Evolutionary conservation across 345 rosid genomes (phyloP).

Genomic region (Garcia nutans): DNA sequence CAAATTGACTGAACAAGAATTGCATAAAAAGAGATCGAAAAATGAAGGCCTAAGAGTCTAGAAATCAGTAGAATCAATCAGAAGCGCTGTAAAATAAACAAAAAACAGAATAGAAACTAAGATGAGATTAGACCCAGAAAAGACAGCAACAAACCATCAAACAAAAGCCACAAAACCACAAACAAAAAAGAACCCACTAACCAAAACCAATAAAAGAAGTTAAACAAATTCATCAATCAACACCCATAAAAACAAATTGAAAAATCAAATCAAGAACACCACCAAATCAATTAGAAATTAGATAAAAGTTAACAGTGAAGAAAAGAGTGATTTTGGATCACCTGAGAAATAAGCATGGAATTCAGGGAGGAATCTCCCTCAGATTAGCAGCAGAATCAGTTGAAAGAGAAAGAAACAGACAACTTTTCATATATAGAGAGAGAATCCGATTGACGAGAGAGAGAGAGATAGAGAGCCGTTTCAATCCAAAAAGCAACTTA

Average conservation of each 20-base stretch:
- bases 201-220: constrained; percentile 1
- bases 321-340: not conserved
- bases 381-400: constrained; percentile 7
- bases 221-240: not conserved
- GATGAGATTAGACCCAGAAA: not conserved
- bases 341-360: constrained; percentile 5
- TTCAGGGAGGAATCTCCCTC: constrained; percentile 3
- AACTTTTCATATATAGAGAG: not conserved
- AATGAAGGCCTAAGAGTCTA: constrained; percentile 13
- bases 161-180: not conserved
- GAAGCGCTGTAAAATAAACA: not conserved
- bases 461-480: too few species aligned
- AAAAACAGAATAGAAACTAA: not conserved
- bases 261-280: not conserved
- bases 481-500: constrained; percentile 6
- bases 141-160: not conserved
- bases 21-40: not conserved
- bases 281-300: not conserved
- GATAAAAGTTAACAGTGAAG: not conserved
- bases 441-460: not conserved
- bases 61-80: not conserved
- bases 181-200: not conserved
- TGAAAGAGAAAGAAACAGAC: not conserved
- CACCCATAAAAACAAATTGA: not conserved
- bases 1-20: constrained; percentile 4